These are phyloP conservation scores for Exophiala xenobiotica DNA, from an alignment of 2,329 filamentous ascomycete species.

Conservation along the genomic window DNA sequence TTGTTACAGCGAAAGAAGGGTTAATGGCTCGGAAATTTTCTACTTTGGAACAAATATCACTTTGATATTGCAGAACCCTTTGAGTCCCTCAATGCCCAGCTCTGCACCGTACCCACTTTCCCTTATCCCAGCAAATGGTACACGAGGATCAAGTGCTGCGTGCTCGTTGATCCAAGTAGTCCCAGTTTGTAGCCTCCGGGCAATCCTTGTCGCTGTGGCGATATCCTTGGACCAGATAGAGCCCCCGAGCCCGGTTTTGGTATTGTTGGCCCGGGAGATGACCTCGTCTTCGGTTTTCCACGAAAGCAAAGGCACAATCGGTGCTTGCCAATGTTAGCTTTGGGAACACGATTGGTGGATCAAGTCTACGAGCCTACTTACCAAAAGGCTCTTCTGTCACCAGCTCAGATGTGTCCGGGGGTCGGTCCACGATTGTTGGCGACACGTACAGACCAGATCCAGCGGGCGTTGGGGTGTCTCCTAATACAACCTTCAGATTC, in stretches of 20 bases:
- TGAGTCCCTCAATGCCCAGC: conserved; percentile 26
- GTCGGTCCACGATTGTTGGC: conserved; percentile 59
- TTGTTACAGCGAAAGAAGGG: too few species aligned
- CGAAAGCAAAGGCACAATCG: conserved; percentile 61
- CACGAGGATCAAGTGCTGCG: not conserved
- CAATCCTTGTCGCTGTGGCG: conserved; percentile 17
- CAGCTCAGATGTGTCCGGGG: conserved; percentile 54
- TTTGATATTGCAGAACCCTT: not conserved
- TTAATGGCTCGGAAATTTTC: too few species aligned
- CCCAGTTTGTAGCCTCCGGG: conserved; percentile 25
- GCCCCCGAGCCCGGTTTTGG: conserved; percentile 20
- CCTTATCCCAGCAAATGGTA: conserved; percentile 66
- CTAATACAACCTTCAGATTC: conserved; percentile 53
- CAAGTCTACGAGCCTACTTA: too few species aligned
- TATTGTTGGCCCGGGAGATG: conserved; percentile 16
- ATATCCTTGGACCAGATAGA: conserved; percentile 27
- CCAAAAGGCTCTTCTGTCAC: conserved; percentile 62
- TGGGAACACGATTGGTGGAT: too few species aligned
- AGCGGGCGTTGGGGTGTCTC: conserved; percentile 42
- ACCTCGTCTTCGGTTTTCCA: conserved; percentile 45
- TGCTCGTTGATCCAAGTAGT: conserved; percentile 30
- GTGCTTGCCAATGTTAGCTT: conserved; percentile 40
- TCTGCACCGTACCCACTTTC: conserved; percentile 34
- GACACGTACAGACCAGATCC: conserved; percentile 55
- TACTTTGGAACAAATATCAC: too few species aligned